Conservation (phyloP, 192 early-diverging fungal genomes). For the Entomortierella lignicola region DNA sequence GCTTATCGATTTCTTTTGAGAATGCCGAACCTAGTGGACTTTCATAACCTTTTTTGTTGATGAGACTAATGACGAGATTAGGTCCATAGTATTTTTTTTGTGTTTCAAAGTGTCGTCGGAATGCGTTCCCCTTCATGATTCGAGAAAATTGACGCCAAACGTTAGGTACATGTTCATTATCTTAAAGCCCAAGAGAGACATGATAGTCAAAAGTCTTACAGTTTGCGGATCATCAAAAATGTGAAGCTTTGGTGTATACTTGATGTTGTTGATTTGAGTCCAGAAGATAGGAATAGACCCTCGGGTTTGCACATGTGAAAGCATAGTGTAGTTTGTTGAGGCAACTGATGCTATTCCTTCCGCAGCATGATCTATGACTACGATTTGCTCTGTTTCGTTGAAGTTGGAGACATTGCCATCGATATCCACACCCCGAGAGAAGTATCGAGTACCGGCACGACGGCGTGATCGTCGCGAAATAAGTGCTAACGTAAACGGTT, state of each 20-base stretch:
- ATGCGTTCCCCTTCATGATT: slow-evolving; percentile 64
- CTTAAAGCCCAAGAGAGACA: not conserved
- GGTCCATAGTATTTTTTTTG: slow-evolving; percentile 80
- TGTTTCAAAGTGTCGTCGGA: slow-evolving; percentile 77
- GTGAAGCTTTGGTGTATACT: slow-evolving; percentile 89
- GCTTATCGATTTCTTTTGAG: slow-evolving; percentile 69
- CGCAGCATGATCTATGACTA: slow-evolving; percentile 63
- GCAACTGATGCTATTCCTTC: slow-evolving; percentile 6
- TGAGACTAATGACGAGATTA: slow-evolving; percentile 91
- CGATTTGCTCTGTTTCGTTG: slow-evolving; percentile 96
- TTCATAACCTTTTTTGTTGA: slow-evolving; percentile 98
- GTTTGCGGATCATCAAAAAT: slow-evolving; percentile 73
- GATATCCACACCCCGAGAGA: slow-evolving; percentile 92
- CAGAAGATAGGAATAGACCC: slow-evolving; percentile 96
- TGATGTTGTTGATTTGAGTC: slow-evolving; percentile 91
- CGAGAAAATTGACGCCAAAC: not conserved
- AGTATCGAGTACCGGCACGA: slow-evolving; percentile 87
- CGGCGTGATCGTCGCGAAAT: slow-evolving; percentile 85
- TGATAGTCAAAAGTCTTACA: slow-evolving; percentile 62
- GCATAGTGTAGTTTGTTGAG: slow-evolving; percentile 49
- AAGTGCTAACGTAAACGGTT: slow-evolving; percentile 78
- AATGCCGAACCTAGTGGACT: slow-evolving; percentile 86
- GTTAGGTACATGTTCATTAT: not conserved
- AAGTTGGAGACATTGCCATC: slow-evolving; percentile 96
- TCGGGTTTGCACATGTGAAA: slow-evolving; percentile 92